A percentile compares a stretch with the other conserved stretches of the same genome.
phyloP scores from a whole-genome alignment of 2,329 filamentous ascomycete species.

The Emmonsiellopsis sp. region DNA sequence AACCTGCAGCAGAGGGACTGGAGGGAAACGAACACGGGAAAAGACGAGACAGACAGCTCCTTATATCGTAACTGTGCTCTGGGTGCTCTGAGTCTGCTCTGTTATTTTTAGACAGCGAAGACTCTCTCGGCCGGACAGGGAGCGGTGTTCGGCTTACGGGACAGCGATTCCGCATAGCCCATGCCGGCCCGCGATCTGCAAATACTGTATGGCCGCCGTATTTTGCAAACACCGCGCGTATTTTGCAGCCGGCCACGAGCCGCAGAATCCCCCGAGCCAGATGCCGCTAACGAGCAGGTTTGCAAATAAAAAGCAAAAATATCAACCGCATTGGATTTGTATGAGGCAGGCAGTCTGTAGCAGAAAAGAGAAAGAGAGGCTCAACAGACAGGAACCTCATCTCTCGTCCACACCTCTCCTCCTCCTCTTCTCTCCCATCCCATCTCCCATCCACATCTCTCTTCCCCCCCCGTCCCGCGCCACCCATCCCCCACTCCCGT shows the following conservation, averaged over 20 bases:
- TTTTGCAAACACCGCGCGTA: neutral
- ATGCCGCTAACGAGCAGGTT: neutral
- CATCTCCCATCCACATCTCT: neutral
- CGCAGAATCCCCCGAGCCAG: neutral
- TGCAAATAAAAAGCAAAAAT: neutral
- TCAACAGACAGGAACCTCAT: neutral
- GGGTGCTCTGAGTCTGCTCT: too few relatives aligned
- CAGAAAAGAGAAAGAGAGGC: neutral
- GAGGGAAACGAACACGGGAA: too few relatives aligned
- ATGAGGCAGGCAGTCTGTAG: too few relatives aligned
- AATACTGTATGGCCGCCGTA: neutral
- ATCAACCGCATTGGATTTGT: too few relatives aligned
- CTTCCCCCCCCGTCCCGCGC: neutral
- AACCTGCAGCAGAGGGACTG: too few relatives aligned
- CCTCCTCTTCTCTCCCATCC: neutral
- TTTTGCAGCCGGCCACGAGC: neutral
- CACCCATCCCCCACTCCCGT: neutral
- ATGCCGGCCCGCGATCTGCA: conserved; percentile 3
- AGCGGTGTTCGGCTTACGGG: neutral
- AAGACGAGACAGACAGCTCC: too few relatives aligned
- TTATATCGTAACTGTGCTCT: too few relatives aligned
- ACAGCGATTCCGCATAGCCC: neutral
- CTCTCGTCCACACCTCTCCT: neutral
- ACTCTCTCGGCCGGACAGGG: neutral
- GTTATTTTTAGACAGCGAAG: too few relatives aligned